Base-by-base conservation (phyloP, 208 protist species). In the Acanthamoeba divionensis region DNA sequence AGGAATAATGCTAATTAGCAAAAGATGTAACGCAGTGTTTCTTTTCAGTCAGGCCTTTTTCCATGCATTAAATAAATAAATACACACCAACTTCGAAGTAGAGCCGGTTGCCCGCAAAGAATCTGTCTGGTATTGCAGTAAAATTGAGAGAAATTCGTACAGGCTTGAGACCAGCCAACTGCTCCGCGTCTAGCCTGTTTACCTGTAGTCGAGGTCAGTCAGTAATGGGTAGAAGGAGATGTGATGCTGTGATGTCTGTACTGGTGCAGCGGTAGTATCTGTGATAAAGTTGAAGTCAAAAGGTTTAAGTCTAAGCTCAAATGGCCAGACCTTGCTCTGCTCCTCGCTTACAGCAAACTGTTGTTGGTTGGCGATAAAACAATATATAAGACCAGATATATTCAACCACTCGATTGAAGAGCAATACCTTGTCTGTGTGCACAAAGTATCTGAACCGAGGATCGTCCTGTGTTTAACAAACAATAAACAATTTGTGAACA, bases 51-150 rank as follows among this genome's bases (percentile, higher is more conserved):
- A n/a, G 15, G 15, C 18, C n/a, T 57, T 57, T n/a, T n/a, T 15
- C 52, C 15, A 15, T n/a, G 52, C 15, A 57, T 15, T 67, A 44
- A 45, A 79, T 33, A 44, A 79, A 45, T 21, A 38, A 45, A 26
- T 38, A 13, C 13, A 26, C 33, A 79, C 67, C 73, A 41, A 83
- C 33, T 24, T 83, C 73, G 44, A 83, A 83, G 73, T 83, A 83
- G 29, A 83, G 73, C 0, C 73, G 73, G 26, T 83, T 83, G 73
- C 73, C 73, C 13, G 41, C 48, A 33, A 83, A 83, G 48, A 83
- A 83, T 45, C 50, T 29, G 0, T 83, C 73, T 10, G 73, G 73
- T 29, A 83, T 62, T 52, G 55, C 8, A 24, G 18, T 29, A 31
- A 83, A 83, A 33, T 54, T 41, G 48, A 83, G 48, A 38, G 18